Evolutionary conservation across 352 stramenopile genomes (phyloP).

Genomic region (Globisporangium yorkense): DNA sequence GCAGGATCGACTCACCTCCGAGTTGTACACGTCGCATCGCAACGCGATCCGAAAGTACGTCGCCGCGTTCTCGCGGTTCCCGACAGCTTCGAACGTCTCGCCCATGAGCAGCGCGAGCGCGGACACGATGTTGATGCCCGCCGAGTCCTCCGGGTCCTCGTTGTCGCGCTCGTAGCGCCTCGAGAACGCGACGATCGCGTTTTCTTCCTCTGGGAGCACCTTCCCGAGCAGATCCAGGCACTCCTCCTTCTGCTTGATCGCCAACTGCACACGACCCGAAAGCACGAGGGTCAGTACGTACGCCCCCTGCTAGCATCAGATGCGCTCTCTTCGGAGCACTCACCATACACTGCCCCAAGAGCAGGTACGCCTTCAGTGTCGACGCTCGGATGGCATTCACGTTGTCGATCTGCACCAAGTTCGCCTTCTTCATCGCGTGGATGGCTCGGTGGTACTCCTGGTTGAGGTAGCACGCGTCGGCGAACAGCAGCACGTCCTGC

Average conservation of each 20-base stretch:
- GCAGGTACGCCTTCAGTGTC: constrained; percentile 42
- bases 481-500: constrained; percentile 68
- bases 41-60: constrained; percentile 74
- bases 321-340: background rate
- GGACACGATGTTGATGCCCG: constrained; percentile 68
- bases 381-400: constrained; percentile 11
- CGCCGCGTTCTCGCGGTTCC: constrained; percentile 75
- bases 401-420: constrained; percentile 31
- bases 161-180: constrained; percentile 27
- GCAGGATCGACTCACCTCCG: constrained; percentile 24
- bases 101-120: constrained; percentile 78
- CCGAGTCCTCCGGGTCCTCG: constrained; percentile 11
- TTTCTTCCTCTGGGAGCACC: constrained; percentile 56
- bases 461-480: constrained; percentile 63
- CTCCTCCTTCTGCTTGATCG: constrained; percentile 82
- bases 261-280: constrained; percentile 24
- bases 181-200: constrained; percentile 46
- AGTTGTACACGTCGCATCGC: constrained; percentile 78
- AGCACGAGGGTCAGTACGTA: background rate
- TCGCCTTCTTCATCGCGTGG: constrained; percentile 52
- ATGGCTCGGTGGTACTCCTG: constrained; percentile 75
- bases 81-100: constrained; percentile 76
- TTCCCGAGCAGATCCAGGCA: constrained; percentile 62
- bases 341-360: constrained; percentile 74
- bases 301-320: too few species aligned